Evolutionary conservation across 495 filamentous ascomycete genomes (phyloP).

Genomic region (Penicillium maclennaniae): DNA sequence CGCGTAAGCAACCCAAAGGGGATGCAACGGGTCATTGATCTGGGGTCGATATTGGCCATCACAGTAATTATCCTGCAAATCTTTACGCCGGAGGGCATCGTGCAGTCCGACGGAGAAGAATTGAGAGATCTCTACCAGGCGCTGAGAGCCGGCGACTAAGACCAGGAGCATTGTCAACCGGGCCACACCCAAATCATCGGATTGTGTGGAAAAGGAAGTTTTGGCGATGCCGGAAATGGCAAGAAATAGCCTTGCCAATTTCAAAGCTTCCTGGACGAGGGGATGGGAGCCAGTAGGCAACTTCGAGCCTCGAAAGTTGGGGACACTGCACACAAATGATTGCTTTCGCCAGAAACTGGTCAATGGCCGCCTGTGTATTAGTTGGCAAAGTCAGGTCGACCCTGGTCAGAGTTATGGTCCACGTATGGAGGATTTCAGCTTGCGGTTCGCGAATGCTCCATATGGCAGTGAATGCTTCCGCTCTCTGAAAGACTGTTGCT

Average conservation of each 20-base stretch:
- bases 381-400: background rate
- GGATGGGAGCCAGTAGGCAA: background rate
- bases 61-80: background rate
- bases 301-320: constrained; percentile 1
- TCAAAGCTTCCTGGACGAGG: constrained; percentile 8
- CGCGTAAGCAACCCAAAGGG: constrained; percentile 11
- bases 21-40: background rate
- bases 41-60: background rate
- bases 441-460: constrained; percentile 1
- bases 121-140: background rate
- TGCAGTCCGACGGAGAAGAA: background rate
- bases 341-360: background rate
- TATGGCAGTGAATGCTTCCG: background rate
- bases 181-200: background rate
- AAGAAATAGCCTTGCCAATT: constrained; percentile 10
- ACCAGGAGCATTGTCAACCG: constrained; percentile 5
- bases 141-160: background rate
- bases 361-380: background rate
- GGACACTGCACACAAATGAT: background rate
- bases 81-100: constrained; percentile 1
- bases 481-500: background rate
- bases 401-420: background rate
- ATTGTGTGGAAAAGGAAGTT: background rate
- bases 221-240: constrained; percentile 1
- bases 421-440: background rate